Base-by-base conservation (phyloP, 2,329 filamentous ascomycete species). In the Epichloe typhina region DNA sequence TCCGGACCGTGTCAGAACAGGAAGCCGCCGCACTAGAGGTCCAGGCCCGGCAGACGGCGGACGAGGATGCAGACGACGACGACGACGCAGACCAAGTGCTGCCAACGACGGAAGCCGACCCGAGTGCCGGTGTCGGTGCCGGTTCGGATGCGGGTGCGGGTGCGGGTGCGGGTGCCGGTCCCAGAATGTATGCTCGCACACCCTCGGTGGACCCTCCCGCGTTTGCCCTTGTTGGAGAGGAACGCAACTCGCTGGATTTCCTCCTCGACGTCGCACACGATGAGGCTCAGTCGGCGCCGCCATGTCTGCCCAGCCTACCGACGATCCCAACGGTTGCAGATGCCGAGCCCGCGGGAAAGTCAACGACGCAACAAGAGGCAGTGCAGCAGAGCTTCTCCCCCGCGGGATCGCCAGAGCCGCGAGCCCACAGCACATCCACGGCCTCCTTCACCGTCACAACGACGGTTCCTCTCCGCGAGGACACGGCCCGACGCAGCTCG, bases 131-230 rank as follows among this genome's bases (percentile, higher is more conserved):
- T 31, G 57, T 58, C 37, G 62, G 66, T 47, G 57, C 58, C 37
- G 62, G 66, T 47, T 19, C 17, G 17, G 17, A 19, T 19, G 17
- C 17, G 17, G 17, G 17, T 19, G 17, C 17, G 17, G 17, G 17
- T 17, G 63, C 8, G 8, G 8, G 66, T 47, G 63, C 63, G 3
- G 8, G 8, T 31, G 57, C 58, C 37, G 62, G 66, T 47, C 63
- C 63, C 35, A 61, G 67, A 31, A 66, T 68, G 55, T 81, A 74
- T 61, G 73, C 78, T 12, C 72, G 79, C 53, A 82, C 79, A 2
- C 80, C 80, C 12, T 83, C 80, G 0, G 73, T 79, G 40, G 80
- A 83, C 13, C 79, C 79, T 19, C 80, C 80, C 2, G 64, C 76
- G n/a, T 76, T 75, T 59, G 79, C 79, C 40, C 60, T 80, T 19